phyloP scores from a whole-genome alignment of 2,329 filamentous ascomycete species.

The Exserohilum turcica region DNA sequence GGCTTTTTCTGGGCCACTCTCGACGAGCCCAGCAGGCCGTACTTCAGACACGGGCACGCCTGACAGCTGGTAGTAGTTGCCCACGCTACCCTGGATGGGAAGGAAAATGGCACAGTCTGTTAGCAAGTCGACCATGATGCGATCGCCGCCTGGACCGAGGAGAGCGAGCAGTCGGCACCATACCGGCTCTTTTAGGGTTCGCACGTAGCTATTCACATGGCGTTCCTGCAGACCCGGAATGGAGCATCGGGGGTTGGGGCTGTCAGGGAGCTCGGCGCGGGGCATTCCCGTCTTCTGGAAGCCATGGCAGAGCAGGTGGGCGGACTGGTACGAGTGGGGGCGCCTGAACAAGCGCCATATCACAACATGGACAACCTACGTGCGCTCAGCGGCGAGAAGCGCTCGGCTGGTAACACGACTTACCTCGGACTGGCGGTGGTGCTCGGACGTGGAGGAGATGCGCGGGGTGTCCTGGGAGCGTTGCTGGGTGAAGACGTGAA shows the following conservation, averaged over 20 bases:
- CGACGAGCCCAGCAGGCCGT: slow-evolving; percentile 20
- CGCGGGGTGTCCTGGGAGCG: slow-evolving; percentile 40
- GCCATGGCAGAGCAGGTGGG: slow-evolving; percentile 83
- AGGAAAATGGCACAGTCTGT: slow-evolving; percentile 78
- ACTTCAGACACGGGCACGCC: slow-evolving; percentile 66
- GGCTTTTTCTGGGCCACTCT: slow-evolving; percentile 4
- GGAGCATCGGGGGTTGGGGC: slow-evolving; percentile 47
- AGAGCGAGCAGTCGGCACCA: slow-evolving; percentile 79
- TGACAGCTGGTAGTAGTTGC: slow-evolving; percentile 78
- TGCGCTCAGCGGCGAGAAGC: neutral
- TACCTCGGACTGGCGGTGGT: slow-evolving; percentile 53
- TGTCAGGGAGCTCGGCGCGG: slow-evolving; percentile 33
- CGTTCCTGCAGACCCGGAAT: slow-evolving; percentile 70
- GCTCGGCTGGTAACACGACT: slow-evolving; percentile 21
- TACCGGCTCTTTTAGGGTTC: slow-evolving; percentile 67
- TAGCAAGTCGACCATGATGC: slow-evolving; percentile 77
- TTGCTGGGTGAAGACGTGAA: slow-evolving; percentile 54
- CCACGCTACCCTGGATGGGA: slow-evolving; percentile 61
- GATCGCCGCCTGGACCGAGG: slow-evolving; percentile 75
- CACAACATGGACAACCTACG: slow-evolving; percentile 56
- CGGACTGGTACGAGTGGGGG: slow-evolving; percentile 59
- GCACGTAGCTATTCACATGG: slow-evolving; percentile 72
- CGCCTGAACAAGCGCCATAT: slow-evolving; percentile 78
- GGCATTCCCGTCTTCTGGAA: slow-evolving; percentile 61
- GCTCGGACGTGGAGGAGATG: slow-evolving; percentile 38